Conservation (phyloP, 768 basidiomycete species). For the Rhodotorula paludigena region DNA sequence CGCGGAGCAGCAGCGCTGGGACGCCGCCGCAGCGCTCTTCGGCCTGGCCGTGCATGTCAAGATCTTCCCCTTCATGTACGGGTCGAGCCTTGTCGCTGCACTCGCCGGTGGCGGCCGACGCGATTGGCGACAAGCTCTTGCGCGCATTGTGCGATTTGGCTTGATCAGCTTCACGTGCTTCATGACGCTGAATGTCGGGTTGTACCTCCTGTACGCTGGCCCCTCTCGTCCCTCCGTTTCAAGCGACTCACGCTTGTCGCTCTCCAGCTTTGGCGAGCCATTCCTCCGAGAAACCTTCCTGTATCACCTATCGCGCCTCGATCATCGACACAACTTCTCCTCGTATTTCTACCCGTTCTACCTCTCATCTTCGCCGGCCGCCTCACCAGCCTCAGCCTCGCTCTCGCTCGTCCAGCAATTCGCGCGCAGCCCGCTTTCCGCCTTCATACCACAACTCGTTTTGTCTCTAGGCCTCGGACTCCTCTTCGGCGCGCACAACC, state of each 20-base stretch:
- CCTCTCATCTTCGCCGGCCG: constrained; percentile 50
- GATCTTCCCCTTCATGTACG: constrained; percentile 91
- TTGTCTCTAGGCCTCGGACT: constrained; percentile 69
- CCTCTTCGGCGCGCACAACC: constrained; percentile 61
- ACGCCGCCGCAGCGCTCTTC: constrained; percentile 63
- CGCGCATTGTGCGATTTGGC: constrained; percentile 56
- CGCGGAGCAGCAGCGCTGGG: constrained; percentile 53
- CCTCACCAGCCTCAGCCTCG: not conserved
- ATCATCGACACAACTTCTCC: constrained; percentile 97
- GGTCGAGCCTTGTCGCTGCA: constrained; percentile 63
- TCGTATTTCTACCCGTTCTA: constrained; percentile 96
- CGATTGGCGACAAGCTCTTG: not conserved
- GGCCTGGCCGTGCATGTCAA: constrained; percentile 92
- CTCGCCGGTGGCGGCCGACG: not conserved
- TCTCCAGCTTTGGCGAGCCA: constrained; percentile 79
- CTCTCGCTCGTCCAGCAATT: not conserved
- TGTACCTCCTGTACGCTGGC: constrained; percentile 68
- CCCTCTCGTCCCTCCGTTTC: not conserved
- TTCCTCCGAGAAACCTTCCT: constrained; percentile 88
- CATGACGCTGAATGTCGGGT: constrained; percentile 56
- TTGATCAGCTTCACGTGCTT: constrained; percentile 68
- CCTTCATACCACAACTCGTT: constrained; percentile 42
- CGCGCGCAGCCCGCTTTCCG: constrained; percentile 31
- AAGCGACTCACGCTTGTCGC: not conserved
- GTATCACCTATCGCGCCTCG: constrained; percentile 82